phyloP scores from a whole-genome alignment of 768 basidiomycete species.

The Hericium rajendrae region DNA sequence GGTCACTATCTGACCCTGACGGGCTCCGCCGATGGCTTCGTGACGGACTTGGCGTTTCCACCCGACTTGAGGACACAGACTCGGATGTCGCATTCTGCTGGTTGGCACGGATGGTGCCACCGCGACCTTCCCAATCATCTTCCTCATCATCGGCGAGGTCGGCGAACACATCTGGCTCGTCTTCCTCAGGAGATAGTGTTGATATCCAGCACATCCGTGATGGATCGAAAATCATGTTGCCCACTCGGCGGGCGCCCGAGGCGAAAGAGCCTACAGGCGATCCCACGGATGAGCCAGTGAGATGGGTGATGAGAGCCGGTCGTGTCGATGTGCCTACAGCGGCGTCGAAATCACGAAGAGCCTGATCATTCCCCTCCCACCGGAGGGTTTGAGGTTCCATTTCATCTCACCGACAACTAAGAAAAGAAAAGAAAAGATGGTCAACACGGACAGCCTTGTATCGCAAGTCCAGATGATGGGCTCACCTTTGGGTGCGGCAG shows the following conservation, averaged over 20 bases:
- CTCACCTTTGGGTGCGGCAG: constrained; percentile 64
- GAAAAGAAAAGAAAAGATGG: constrained; percentile 1
- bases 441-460: no score
- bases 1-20: constrained; percentile 71
- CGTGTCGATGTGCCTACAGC: constrained; percentile 68
- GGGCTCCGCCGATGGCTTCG: constrained; percentile 52
- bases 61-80: constrained; percentile 22
- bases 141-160: constrained; percentile 89
- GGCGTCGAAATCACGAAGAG: constrained; percentile 81
- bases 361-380: constrained; percentile 97
- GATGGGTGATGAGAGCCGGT: constrained; percentile 91
- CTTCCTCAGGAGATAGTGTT: constrained; percentile 74
- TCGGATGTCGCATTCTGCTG: constrained; percentile 19
- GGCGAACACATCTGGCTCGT: constrained; percentile 93
- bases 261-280: constrained; percentile 69
- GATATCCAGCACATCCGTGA: constrained; percentile 93
- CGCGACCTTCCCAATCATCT: constrained; percentile 67
- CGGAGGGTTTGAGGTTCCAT: constrained; percentile 83
- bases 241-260: constrained; percentile 80
- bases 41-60: constrained; percentile 47
- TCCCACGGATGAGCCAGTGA: constrained; percentile 79
- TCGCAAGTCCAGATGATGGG: not conserved
- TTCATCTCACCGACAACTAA: constrained; percentile 93
- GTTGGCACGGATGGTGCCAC: constrained; percentile 70
- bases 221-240: constrained; percentile 98